phyloP scores from a whole-genome alignment of 139 green algal genomes.

The Monoraphidium neglectum region DNA sequence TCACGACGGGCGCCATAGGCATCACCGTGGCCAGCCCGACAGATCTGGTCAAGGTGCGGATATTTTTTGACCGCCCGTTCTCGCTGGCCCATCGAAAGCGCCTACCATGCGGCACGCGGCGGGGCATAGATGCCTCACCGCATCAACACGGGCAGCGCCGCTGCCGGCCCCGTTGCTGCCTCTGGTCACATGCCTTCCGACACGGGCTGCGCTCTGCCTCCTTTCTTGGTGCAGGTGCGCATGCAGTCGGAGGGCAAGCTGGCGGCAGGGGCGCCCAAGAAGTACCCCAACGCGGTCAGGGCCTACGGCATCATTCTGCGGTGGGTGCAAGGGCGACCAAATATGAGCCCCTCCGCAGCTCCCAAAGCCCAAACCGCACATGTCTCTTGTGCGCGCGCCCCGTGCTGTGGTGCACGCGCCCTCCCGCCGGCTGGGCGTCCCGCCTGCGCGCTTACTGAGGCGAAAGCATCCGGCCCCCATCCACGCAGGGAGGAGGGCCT shows the following conservation, averaged over 20 bases:
- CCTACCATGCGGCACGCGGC: no score
- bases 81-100: no score
- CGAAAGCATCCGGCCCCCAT: background rate
- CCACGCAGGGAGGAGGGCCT: constrained; percentile 84
- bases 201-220: background rate
- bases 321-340: constrained; percentile 31
- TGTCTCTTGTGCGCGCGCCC: no score
- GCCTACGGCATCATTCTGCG: constrained; percentile 93
- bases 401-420: no score
- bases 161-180: no score
- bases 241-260: constrained; percentile 95
- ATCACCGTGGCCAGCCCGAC: constrained; percentile 91
- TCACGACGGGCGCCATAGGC: constrained; percentile 90
- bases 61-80: no score
- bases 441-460: background rate
- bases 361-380: no score
- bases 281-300: constrained; percentile 83
- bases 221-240: constrained; percentile 67
- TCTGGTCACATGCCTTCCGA: no score
- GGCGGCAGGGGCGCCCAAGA: constrained; percentile 66
- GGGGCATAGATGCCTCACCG: no score
- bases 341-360: no score
- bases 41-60: constrained; percentile 96
- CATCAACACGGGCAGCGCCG: no score
- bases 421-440: no score